Conservation (phyloP, 805 yeast genomes). For the Metschnikowia cubensis region DNA sequence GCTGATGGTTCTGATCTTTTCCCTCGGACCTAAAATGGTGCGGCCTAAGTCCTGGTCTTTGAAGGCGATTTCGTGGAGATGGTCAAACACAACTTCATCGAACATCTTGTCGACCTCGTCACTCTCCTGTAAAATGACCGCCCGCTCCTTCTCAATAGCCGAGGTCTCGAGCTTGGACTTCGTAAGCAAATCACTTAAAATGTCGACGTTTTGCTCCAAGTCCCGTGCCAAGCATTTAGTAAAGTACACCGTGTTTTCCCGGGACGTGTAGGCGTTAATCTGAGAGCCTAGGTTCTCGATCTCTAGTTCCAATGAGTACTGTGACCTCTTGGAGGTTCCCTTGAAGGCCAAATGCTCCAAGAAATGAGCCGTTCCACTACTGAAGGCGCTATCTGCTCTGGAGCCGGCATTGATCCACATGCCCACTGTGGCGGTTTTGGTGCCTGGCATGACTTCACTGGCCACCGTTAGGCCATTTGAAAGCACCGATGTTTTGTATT, state of each 20-base stretch:
- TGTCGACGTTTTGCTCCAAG: conserved; percentile 81
- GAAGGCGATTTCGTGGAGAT: conserved; percentile 88
- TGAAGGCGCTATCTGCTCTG: conserved; percentile 84
- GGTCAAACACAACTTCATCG: conserved; percentile 97
- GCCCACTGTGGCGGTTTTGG: conserved; percentile 94
- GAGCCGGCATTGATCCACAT: conserved; percentile 99
- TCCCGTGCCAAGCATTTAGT: conserved; percentile 82
- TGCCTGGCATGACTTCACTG: conserved; percentile 79
- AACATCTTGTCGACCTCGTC: conserved; percentile 98
- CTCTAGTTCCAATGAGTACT: conserved; percentile 81
- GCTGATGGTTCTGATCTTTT: conserved; percentile 76
- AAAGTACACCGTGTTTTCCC: conserved; percentile 96
- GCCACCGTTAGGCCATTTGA: conserved; percentile 96
- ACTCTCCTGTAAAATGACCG: conserved; percentile 91
- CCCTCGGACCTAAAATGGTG: conserved; percentile 92
- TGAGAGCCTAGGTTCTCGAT: conserved; percentile 96
- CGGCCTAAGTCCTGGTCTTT: conserved; percentile 91
- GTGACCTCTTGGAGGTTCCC: conserved; percentile 81
- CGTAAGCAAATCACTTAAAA: conserved; percentile 84
- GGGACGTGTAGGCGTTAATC: conserved; percentile 95
- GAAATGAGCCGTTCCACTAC: conserved; percentile 95
- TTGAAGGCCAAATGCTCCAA: conserved; percentile 95
- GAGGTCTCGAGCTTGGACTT: conserved; percentile 73
- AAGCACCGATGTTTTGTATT: conserved; percentile 60
- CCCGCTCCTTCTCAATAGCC: conserved; percentile 94